phyloP scores from a whole-genome alignment of 2,329 filamentous ascomycete genomes.

The Alternaria solani region DNA sequence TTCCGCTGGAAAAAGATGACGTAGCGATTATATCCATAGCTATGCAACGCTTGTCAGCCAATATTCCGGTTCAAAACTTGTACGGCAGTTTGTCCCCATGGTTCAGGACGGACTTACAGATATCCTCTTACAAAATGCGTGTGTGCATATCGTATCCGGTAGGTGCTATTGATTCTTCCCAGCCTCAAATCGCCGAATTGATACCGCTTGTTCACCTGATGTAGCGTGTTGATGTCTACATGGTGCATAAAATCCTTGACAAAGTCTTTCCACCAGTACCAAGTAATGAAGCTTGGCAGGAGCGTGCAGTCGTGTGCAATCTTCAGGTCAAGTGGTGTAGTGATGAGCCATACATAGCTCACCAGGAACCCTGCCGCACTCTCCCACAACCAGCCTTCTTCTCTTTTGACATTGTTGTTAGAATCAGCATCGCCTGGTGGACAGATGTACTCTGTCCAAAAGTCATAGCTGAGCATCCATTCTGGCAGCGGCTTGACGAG shows the following conservation, averaged over 20 bases:
- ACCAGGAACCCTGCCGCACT: conserved; percentile 44
- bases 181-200: conserved; percentile 48
- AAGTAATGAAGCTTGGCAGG: conserved; percentile 41
- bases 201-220: conserved; percentile 49
- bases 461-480: conserved; percentile 39
- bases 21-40: conserved; percentile 52
- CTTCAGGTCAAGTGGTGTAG: conserved; percentile 44
- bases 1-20: conserved; percentile 51
- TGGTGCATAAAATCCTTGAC: conserved; percentile 33
- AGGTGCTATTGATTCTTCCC: conserved; percentile 48
- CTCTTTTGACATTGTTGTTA: not conserved
- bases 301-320: conserved; percentile 42
- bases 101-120: conserved; percentile 17
- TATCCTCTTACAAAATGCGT: conserved; percentile 51
- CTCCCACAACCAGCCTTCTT: conserved; percentile 7
- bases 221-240: conserved; percentile 43
- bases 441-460: conserved; percentile 42
- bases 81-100: not conserved
- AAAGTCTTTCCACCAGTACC: conserved; percentile 48
- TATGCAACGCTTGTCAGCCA: not conserved
- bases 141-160: conserved; percentile 41
- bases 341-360: conserved; percentile 48
- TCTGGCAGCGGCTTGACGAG: conserved; percentile 47
- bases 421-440: conserved; percentile 25
- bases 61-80: too few relatives aligned